A percentile compares a stretch with the other conserved stretches of the same genome.
phyloP scores from a whole-genome alignment of 192 early-diverging fungal species.

The Pilaira anomala region DNA sequence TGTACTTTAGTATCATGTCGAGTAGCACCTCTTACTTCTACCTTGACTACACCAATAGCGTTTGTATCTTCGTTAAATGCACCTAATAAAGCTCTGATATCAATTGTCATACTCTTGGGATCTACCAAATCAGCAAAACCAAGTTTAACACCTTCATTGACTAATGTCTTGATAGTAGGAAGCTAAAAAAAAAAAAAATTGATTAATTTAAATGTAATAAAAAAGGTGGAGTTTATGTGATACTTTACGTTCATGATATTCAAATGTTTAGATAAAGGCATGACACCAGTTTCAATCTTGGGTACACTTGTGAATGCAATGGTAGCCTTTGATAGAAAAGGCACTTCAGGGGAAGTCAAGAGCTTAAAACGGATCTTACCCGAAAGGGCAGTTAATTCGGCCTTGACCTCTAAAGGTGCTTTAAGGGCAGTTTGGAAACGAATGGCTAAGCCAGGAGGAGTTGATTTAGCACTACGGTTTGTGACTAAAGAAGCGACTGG shows the following conservation, averaged over 20 bases:
- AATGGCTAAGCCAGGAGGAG: conserved; percentile 23
- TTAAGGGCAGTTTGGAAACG: conserved; percentile 30
- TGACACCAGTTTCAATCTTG: conserved; percentile 28
- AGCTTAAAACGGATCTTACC: conserved; percentile 33
- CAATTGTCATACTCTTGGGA: conserved; percentile 33
- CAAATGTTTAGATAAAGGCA: conserved; percentile 31
- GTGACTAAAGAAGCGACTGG: conserved; percentile 18
- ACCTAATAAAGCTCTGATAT: conserved; percentile 24
- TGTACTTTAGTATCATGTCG: neutral
- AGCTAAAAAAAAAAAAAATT: conserved; percentile 2
- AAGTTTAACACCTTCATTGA: conserved; percentile 30
- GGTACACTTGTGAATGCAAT: conserved; percentile 31
- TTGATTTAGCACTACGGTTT: neutral
- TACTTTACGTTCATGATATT: conserved; percentile 29
- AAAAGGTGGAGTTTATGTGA: conserved; percentile 1
- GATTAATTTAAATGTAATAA: neutral
- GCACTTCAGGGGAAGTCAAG: conserved; percentile 25
- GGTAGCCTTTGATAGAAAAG: conserved; percentile 30
- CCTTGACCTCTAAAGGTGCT: conserved; percentile 29
- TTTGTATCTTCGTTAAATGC: conserved; percentile 15
- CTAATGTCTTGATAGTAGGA: conserved; percentile 24
- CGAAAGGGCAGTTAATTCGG: conserved; percentile 26
- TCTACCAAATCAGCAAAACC: conserved; percentile 32
- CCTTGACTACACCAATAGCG: conserved; percentile 33
- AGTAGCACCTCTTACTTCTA: conserved; percentile 20